A percentile compares a stretch with the other conserved stretches of the same genome.
Conservation (phyloP, 768 basidiomycete genomes). For the Fistulinella prunicolor region DNA sequence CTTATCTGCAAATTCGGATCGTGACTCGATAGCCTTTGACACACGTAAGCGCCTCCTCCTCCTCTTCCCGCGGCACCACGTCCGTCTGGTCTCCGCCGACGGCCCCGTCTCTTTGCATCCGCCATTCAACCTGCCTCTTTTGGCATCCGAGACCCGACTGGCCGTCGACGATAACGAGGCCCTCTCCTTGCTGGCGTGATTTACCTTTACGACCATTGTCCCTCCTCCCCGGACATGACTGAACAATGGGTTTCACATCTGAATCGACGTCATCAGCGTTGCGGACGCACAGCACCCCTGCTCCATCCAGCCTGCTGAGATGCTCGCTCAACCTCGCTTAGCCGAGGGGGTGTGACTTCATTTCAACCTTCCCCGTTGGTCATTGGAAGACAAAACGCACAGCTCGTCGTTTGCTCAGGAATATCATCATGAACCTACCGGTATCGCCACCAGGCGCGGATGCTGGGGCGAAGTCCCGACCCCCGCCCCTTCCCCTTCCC, state of each 20-base stretch:
- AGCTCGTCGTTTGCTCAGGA: no score
- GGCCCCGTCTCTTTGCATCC: slow-evolving; percentile 22
- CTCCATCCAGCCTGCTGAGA: no score
- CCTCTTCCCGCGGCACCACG: slow-evolving; percentile 32
- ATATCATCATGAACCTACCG: no score
- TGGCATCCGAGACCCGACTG: slow-evolving; percentile 22
- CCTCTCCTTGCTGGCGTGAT: slow-evolving; percentile 10
- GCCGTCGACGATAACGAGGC: slow-evolving; percentile 8
- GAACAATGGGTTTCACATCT: no score
- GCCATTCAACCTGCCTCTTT: slow-evolving; percentile 28
- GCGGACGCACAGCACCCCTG: no score
- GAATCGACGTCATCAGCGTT: no score
- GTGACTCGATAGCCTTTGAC: slow-evolving; percentile 30
- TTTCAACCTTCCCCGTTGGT: no score
- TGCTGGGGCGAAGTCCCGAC: slow-evolving; percentile 8
- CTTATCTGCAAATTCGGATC: slow-evolving; percentile 32
- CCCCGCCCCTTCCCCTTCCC: not conserved
- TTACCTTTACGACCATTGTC: slow-evolving; percentile 17
- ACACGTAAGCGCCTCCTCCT: slow-evolving; percentile 30
- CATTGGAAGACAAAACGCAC: no score
- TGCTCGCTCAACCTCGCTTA: no score
- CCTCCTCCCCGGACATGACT: no score
- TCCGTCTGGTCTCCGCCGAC: slow-evolving; percentile 30
- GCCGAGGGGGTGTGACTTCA: no score
- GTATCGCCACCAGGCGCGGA: slow-evolving; percentile 5